Evolutionary conservation across 169 alveolate species (phyloP), one percentile per base, ranked within the genome.

Genomic region (Eimeria necatrix): DNA sequence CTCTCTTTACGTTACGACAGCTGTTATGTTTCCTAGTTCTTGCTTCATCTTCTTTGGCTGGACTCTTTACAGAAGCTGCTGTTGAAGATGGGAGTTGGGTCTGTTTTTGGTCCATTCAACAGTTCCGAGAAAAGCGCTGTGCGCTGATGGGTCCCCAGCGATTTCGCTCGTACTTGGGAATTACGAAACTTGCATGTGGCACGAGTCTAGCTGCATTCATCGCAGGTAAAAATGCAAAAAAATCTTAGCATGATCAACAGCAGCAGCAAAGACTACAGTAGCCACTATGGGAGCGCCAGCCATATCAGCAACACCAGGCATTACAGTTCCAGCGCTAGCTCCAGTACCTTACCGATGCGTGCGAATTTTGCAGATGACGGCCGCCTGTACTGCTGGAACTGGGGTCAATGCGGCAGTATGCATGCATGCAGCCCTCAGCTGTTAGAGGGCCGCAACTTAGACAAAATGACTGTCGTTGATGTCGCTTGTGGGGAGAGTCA

Each of bases 351-450:
- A 68, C 32, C 80, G 32, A 4, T 24, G 48, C 46, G 3, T 68
- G n/a, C 46, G 80, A 4, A 24, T 68, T 18, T 24, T 68, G 18
- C 92, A 84, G 92, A 46, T 26, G 92, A 84, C 59, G 80, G 92
- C 32, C 64, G 64, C 22, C 78, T 84, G 56, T 84, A 84, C 60
- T 84, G 92, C 92, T 84, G 92, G 92, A 60, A 84, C 92, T 84
- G 92, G 92, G 80, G 64, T 12, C 20, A 20, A 18, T 20, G 80
- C 80, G 92, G 92, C 24, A 68, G 46, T 56, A 49, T 84, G 32
- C 92, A 84, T 59, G 80, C 81, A 10, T 52, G 92, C 78, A 84
- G 92, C 60, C 92, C 92, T 14, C 92, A 84, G 41, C 92, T 84
- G 3, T 26, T 84, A 14, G 92, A 84, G 78, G 92, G 92, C 16